Evolutionary conservation across 192 early-diverging fungal genomes (phyloP).

Genomic region (Linnemannia schmuckeri): DNA sequence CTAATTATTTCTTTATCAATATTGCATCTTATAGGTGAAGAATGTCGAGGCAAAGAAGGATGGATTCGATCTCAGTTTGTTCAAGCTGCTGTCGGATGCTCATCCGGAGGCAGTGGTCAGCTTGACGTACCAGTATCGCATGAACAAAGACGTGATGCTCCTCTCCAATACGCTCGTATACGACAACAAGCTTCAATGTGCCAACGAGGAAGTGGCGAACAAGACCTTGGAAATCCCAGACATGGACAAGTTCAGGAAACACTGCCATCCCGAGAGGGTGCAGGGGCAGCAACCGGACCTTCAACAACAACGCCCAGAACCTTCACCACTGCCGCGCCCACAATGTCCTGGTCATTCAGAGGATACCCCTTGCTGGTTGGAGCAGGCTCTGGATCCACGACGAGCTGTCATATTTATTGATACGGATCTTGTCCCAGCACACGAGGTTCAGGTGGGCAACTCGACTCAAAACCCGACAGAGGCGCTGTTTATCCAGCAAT

Average conservation of each 20-base stretch:
- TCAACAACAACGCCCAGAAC: not conserved
- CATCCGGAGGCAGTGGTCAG: conserved; percentile 83
- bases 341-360: not conserved
- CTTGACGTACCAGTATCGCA: conserved; percentile 91
- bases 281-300: not conserved
- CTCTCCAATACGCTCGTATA: conserved; percentile 90
- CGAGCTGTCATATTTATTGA: conserved; percentile 83
- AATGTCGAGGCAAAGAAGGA: conserved; percentile 66
- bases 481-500: conserved; percentile 68
- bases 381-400: conserved; percentile 71
- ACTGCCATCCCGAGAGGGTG: conserved; percentile 18
- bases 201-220: conserved; percentile 73
- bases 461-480: conserved; percentile 81
- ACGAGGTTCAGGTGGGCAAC: conserved; percentile 68
- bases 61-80: conserved; percentile 78
- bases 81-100: conserved; percentile 82
- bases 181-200: conserved; percentile 81
- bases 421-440: conserved; percentile 78
- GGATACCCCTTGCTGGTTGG: conserved; percentile 72
- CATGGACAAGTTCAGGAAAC: conserved; percentile 26
- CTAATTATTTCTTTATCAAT: not conserved
- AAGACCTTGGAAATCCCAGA: conserved; percentile 61
- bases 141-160: conserved; percentile 92
- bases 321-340: not conserved
- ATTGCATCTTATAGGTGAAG: conserved; percentile 58